A percentile compares a stretch with the other conserved stretches of the same genome.
phyloP scores from a whole-genome alignment of 306 rosid genomes.

The Fragaria nilgerrensis region DNA sequence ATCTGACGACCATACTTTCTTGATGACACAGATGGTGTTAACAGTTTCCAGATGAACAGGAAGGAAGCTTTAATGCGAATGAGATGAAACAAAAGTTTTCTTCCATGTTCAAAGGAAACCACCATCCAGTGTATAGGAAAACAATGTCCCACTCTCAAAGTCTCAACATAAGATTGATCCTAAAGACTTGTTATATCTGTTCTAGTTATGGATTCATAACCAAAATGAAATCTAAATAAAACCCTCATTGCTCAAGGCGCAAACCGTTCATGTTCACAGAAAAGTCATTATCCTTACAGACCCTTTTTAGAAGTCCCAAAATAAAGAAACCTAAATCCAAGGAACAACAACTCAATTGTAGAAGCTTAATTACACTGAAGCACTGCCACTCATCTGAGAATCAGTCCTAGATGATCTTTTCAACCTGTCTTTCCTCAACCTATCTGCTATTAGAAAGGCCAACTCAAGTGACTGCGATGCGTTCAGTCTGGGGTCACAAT shows the following conservation, averaged over 20 bases:
- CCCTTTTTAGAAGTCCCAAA: background rate
- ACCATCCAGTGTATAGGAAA: too few species aligned
- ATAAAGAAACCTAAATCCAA: background rate
- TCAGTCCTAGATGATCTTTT: conserved; percentile 4
- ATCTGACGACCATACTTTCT: too few species aligned
- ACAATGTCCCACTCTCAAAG: too few species aligned
- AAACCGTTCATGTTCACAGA: background rate
- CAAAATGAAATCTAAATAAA: background rate
- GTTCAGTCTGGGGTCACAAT: conserved; percentile 45
- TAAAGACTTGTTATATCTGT: too few species aligned
- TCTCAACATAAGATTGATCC: too few species aligned
- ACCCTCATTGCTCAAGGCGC: background rate
- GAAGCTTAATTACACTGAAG: background rate
- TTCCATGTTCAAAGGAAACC: too few species aligned
- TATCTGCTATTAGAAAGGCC: conserved; percentile 39
- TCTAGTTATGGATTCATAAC: background rate
- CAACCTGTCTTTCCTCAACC: conserved; percentile 38
- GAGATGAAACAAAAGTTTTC: too few species aligned
- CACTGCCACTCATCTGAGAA: conserved; percentile 1
- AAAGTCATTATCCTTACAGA: background rate
- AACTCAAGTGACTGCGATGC: conserved; percentile 46
- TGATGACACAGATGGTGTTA: too few species aligned
- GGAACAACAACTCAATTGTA: background rate
- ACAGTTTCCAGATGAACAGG: too few species aligned
- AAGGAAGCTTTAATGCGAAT: too few species aligned